A percentile compares a stretch with the other conserved stretches of the same genome.
Conservation (phyloP, 2,329 filamentous ascomycete genomes). For the Byssothecium circinans region DNA sequence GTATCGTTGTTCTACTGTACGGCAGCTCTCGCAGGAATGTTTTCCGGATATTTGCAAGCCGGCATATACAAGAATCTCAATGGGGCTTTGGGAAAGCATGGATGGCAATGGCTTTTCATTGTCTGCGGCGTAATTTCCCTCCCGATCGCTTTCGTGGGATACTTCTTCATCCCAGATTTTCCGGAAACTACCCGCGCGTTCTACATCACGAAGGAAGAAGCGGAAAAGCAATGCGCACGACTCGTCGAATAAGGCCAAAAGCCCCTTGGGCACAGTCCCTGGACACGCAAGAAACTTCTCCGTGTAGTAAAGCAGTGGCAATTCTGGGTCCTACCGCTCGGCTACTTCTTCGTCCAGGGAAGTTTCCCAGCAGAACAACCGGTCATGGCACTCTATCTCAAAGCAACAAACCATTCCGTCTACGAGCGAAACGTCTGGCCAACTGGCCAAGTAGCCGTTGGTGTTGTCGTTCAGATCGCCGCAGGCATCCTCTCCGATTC, state of each 20-base stretch:
- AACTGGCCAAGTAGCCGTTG: conserved; percentile 49
- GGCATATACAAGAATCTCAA: conserved; percentile 36
- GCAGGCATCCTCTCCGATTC: conserved; percentile 37
- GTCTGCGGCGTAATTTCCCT: conserved; percentile 44
- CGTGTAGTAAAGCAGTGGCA: conserved; percentile 50
- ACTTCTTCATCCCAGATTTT: conserved; percentile 37
- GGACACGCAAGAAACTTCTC: conserved; percentile 46
- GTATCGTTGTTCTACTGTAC: conserved; percentile 38
- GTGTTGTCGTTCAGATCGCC: conserved; percentile 51
- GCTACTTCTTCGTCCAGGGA: conserved; percentile 47
- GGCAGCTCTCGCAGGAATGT: conserved; percentile 36
- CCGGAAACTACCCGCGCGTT: conserved; percentile 29
- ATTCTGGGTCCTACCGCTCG: conserved; percentile 52
- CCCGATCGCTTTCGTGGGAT: conserved; percentile 49
- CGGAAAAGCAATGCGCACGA: conserved; percentile 22
- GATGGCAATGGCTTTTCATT: conserved; percentile 37
- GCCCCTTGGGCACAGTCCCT: conserved; percentile 44
- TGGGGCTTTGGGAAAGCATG: conserved; percentile 25
- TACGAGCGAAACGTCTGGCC: conserved; percentile 53
- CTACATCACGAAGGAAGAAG: conserved; percentile 42
- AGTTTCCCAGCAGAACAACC: conserved; percentile 25
- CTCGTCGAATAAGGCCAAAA: conserved; percentile 28
- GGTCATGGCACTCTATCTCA: conserved; percentile 48
- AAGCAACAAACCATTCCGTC: conserved; percentile 48
- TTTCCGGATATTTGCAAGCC: conserved; percentile 39